Evolutionary conservation across 2,329 filamentous ascomycete genomes (phyloP), one percentile per base, ranked within the genome.

Genomic region (Phoma herbarum): DNA sequence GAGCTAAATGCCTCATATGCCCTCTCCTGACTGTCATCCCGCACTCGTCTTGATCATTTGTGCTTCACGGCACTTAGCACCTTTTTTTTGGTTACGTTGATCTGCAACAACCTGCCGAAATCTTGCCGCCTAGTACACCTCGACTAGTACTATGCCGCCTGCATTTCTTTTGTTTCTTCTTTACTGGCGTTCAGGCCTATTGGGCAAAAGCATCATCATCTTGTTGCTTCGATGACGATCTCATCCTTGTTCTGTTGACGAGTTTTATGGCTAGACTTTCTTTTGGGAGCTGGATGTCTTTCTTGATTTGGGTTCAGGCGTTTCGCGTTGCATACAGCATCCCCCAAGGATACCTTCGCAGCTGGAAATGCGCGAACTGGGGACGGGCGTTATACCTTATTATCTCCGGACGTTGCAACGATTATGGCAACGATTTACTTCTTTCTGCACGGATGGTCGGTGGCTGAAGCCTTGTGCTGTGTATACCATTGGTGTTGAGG

Each of bases 321-420:
- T 67, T 68, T 54, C 44, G 64, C 65, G 62, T 69, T 69, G 66
- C 66, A 68, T 68, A 64, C 26, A 63, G 66, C 68, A 69, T 68
- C 59, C 57, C 67, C 66, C 63, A 60, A 64, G 66, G 66, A 70
- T 70, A 70, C 68, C 68, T 69, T 70, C 68, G 68, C 65, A 59
- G 68, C 68, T 64, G 63, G 57, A 62, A 64, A 61, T 47, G 66
- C 68, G 68, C 68, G 68, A 70, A 69, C 57, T 63, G 68, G 68
- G 68, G 66, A 68, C 59, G 62, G 68, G 68, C 65, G 68, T 70
- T 64, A 62, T 44, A 59, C 39, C 20, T 58, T 60, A 42, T 28
- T 59, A 57, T 61, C 53, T 57, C 31, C 57, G 48, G 45, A 48
- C 43, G 49, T 59, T 62, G 52, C 52, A 54, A 53, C 49, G 52